Percentiles rank a stretch among this genome's conserved stretches.
Conservation (phyloP, 192 early-diverging fungal genomes). For the Thoreauomyces humboldtii region DNA sequence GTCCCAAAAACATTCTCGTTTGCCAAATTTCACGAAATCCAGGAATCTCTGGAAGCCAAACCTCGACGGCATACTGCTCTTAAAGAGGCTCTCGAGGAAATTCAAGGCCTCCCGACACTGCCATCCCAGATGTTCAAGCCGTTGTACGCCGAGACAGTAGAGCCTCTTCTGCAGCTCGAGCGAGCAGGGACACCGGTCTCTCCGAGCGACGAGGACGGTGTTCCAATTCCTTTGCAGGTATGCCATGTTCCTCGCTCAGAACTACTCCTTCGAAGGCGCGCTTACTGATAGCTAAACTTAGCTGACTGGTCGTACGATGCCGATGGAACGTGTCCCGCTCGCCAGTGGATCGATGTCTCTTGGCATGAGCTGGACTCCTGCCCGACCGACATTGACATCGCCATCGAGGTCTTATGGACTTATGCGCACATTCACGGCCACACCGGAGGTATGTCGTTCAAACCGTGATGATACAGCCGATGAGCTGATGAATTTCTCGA, state of each 20-base stretch:
- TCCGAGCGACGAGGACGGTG: too few relatives aligned
- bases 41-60: background rate
- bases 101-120: background rate
- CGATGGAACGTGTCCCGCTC: conserved; percentile 24
- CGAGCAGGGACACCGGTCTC: background rate
- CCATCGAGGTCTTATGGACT: conserved; percentile 14
- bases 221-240: too few relatives aligned
- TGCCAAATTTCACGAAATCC: conserved; percentile 4
- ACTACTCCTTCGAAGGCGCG: background rate
- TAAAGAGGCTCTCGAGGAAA: background rate
- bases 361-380: conserved; percentile 36
- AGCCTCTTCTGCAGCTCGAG: background rate
- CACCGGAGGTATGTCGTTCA: conserved; percentile 6
- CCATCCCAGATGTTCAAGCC: background rate
- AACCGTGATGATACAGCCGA: background rate
- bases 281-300: conserved; percentile 2
- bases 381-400: conserved; percentile 28
- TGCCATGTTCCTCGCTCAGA: background rate
- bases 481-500: background rate
- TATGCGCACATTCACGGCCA: conserved; percentile 23
- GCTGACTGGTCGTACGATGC: conserved; percentile 30
- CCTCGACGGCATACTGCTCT: background rate
- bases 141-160: conserved; percentile 1
- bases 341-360: conserved; percentile 26
- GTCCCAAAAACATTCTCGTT: background rate